Conservation (phyloP, 345 rosid genomes). For the Tarenaya hassleriana region DNA sequence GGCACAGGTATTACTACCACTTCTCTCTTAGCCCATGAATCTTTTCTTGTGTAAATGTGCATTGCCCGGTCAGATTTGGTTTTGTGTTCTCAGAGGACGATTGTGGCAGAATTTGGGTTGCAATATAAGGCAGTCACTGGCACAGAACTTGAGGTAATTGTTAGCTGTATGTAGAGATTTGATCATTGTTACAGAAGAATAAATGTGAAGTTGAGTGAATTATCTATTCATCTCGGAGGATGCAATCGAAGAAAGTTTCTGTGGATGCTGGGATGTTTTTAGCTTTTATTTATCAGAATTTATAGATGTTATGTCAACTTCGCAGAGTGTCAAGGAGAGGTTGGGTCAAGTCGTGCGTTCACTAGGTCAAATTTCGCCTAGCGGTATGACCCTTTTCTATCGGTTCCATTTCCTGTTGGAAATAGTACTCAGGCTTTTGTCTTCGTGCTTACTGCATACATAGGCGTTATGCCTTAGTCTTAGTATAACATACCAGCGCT, state of each 20-base stretch:
- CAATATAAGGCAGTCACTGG: constrained; percentile 56
- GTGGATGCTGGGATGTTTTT: too few relatives aligned
- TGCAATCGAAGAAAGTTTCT: too few relatives aligned
- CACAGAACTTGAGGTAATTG: constrained; percentile 65
- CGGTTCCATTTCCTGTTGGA: background rate
- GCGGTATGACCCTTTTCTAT: constrained; percentile 36
- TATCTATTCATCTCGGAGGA: too few relatives aligned
- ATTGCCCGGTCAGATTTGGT: background rate
- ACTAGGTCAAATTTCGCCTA: constrained; percentile 25
- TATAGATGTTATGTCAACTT: background rate
- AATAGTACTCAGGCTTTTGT: background rate
- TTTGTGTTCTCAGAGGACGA: constrained; percentile 43
- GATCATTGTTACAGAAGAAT: background rate
- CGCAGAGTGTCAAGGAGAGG: constrained; percentile 50
- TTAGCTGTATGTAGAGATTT: background rate
- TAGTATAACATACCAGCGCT: constrained; percentile 3
- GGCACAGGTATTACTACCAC: constrained; percentile 48
- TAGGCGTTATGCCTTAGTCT: constrained; percentile 7
- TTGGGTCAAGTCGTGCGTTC: constrained; percentile 54
- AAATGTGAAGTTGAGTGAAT: background rate
- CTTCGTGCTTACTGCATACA: constrained; percentile 3
- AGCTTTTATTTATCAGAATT: too few relatives aligned
- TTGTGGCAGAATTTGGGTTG: constrained; percentile 59
- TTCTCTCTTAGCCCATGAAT: background rate
- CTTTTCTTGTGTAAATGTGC: constrained; percentile 7